Conservation (phyloP, 371 early-diverging fungal genomes). For the Thermomucor indicae-seudaticae region DNA sequence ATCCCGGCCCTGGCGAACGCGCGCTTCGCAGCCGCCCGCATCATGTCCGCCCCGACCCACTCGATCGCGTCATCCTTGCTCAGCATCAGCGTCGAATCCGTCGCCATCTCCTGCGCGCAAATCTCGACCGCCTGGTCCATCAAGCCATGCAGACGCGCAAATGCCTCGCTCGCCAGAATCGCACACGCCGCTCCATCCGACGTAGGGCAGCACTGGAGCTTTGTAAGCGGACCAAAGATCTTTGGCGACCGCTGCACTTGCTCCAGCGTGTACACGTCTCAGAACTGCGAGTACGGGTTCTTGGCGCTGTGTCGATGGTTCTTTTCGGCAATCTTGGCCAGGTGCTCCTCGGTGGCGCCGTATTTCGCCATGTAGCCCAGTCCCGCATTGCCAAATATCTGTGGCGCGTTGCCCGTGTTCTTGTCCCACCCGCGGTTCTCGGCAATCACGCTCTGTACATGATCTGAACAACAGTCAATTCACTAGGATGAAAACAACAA, state of each 20-base stretch:
- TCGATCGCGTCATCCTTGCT: constrained; percentile 60
- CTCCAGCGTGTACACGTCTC: constrained; percentile 63
- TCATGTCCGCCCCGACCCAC: constrained; percentile 73
- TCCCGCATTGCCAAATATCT: constrained; percentile 79
- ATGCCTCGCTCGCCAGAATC: constrained; percentile 67
- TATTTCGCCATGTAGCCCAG: constrained; percentile 66
- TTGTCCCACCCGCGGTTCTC: constrained; percentile 56
- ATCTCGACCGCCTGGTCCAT: constrained; percentile 71
- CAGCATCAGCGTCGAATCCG: constrained; percentile 63
- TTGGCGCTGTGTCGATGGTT: constrained; percentile 71
- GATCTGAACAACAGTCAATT: constrained; percentile 29
- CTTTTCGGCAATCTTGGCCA: constrained; percentile 76
- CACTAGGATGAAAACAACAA: not conserved
- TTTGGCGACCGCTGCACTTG: constrained; percentile 61
- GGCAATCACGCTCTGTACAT: constrained; percentile 49
- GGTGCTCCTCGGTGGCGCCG: constrained; percentile 52
- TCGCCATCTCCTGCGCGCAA: constrained; percentile 68
- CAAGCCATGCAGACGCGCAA: constrained; percentile 59
- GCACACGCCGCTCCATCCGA: constrained; percentile 74
- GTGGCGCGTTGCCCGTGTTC: constrained; percentile 61
- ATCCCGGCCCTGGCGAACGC: constrained; percentile 59
- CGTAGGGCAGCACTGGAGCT: constrained; percentile 78
- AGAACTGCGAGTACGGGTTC: constrained; percentile 81
- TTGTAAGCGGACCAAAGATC: constrained; percentile 70
- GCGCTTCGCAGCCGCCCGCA: constrained; percentile 56